Conservation (phyloP, 192 early-diverging fungal genomes). For the Coemansia sp. region DNA sequence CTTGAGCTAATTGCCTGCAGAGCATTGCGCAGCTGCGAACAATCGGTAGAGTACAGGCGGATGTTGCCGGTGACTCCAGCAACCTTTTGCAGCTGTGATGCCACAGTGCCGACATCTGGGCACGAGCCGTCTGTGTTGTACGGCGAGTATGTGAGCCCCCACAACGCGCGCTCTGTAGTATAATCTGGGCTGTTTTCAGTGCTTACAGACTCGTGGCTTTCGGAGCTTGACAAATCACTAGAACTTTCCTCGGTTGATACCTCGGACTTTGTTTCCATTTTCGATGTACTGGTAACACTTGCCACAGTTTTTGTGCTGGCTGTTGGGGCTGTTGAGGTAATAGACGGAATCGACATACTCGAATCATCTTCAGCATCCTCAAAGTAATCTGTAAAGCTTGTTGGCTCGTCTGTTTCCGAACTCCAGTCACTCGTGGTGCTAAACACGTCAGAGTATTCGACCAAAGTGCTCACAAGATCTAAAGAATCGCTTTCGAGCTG, state of each 20-base stretch:
- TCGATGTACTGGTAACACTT: background rate
- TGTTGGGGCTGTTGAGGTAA: background rate
- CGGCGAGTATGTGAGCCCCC: conserved; percentile 51
- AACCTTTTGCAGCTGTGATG: conserved; percentile 33
- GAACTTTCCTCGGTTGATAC: background rate
- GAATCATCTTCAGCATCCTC: background rate
- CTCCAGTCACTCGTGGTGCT: background rate
- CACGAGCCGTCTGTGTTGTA: conserved; percentile 53
- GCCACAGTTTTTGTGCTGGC: background rate
- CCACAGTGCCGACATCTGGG: conserved; percentile 27
- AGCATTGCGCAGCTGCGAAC: conserved; percentile 41
- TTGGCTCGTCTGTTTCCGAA: background rate
- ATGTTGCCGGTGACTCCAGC: conserved; percentile 38
- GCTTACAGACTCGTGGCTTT: background rate
- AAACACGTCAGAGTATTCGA: background rate
- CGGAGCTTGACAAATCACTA: background rate
- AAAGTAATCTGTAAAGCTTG: background rate
- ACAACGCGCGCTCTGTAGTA: conserved; percentile 14
- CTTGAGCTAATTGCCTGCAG: conserved; percentile 33
- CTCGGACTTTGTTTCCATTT: background rate
- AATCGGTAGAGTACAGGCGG: conserved; percentile 53
- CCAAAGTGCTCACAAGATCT: background rate
- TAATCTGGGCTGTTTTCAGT: background rate
- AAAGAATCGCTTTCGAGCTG: background rate
- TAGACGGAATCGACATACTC: background rate